Conservation (phyloP, 2,329 filamentous ascomycete genomes). For the Cladosporium sp. region DNA sequence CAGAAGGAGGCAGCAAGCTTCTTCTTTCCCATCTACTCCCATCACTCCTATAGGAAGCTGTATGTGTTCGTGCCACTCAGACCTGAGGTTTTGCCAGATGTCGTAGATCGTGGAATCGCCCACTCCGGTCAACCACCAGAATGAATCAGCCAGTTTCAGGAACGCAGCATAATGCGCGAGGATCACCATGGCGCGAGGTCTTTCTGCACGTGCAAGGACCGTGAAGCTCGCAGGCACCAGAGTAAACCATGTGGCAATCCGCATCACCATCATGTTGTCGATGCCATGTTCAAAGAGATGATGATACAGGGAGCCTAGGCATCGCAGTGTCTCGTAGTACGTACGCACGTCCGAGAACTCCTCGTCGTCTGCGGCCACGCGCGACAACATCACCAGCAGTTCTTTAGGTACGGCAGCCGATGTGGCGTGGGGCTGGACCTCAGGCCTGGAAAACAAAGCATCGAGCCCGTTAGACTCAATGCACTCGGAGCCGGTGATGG, state of each 20-base stretch:
- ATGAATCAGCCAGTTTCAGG: neutral
- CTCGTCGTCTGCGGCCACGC: neutral
- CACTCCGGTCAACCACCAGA: neutral
- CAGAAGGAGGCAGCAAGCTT: neutral
- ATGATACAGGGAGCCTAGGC: neutral
- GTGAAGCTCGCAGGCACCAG: neutral
- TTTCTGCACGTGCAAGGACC: neutral
- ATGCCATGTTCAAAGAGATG: neutral
- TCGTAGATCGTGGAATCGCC: neutral
- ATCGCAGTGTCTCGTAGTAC: slow-evolving; percentile 4
- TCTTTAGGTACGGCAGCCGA: neutral
- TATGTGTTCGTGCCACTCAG: neutral
- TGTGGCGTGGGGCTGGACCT: neutral
- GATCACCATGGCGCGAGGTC: slow-evolving; percentile 1
- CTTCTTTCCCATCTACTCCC: neutral
- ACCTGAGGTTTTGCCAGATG: neutral
- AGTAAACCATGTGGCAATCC: neutral
- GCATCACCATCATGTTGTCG: neutral
- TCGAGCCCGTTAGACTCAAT: neutral
- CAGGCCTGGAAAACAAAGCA: neutral
- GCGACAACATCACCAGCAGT: neutral
- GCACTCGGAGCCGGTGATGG: neutral
- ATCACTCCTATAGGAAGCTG: neutral
- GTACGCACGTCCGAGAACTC: neutral
- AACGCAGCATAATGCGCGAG: slow-evolving; percentile 2